These are phyloP conservation scores for Monosporascus sp. DNA, from an alignment of 2,329 filamentous ascomycete genomes.

Conservation along the genomic window DNA sequence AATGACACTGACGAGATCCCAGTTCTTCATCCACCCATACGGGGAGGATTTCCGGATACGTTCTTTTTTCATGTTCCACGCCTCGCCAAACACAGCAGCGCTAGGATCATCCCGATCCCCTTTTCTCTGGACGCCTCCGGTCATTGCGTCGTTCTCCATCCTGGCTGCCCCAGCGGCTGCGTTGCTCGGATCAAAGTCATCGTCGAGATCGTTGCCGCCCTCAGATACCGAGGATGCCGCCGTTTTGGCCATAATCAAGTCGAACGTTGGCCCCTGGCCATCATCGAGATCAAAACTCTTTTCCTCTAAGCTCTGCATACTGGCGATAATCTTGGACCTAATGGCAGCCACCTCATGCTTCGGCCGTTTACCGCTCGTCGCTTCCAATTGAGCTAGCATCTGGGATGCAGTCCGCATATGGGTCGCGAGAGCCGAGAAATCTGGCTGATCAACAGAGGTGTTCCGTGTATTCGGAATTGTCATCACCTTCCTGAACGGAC, in stretches of 20 bases:
- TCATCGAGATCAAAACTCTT: slow-evolving; percentile 77
- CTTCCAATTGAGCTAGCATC: slow-evolving; percentile 79
- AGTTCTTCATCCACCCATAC: slow-evolving; percentile 86
- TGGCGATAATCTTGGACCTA: slow-evolving; percentile 80
- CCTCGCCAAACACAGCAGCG: slow-evolving; percentile 80
- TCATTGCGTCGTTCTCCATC: slow-evolving; percentile 89
- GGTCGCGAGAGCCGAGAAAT: slow-evolving; percentile 76
- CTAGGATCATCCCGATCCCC: slow-evolving; percentile 82
- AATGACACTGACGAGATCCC: slow-evolving; percentile 82
- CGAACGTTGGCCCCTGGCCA: slow-evolving; percentile 67
- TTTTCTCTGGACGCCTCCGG: slow-evolving; percentile 73
- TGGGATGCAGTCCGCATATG: slow-evolving; percentile 85
- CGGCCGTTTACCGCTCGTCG: slow-evolving; percentile 73
- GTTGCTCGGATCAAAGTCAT: slow-evolving; percentile 50
- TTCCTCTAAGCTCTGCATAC: slow-evolving; percentile 83
- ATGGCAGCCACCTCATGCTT: slow-evolving; percentile 78
- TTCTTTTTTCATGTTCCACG: slow-evolving; percentile 79
- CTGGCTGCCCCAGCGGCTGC: slow-evolving; percentile 70
- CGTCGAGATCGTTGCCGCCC: slow-evolving; percentile 27
- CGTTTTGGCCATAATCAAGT: slow-evolving; percentile 73
- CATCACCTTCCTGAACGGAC: slow-evolving; percentile 55
- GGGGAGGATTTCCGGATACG: slow-evolving; percentile 78
- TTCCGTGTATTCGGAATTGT: slow-evolving; percentile 52
- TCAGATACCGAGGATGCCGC: slow-evolving; percentile 43
- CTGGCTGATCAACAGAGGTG: slow-evolving; percentile 61